Percentiles rank a stretch among this genome's conserved stretches.
These are phyloP conservation scores for Blepharisma japonicum DNA, from an alignment of 73 alveolate species.

Conservation along the genomic window DNA sequence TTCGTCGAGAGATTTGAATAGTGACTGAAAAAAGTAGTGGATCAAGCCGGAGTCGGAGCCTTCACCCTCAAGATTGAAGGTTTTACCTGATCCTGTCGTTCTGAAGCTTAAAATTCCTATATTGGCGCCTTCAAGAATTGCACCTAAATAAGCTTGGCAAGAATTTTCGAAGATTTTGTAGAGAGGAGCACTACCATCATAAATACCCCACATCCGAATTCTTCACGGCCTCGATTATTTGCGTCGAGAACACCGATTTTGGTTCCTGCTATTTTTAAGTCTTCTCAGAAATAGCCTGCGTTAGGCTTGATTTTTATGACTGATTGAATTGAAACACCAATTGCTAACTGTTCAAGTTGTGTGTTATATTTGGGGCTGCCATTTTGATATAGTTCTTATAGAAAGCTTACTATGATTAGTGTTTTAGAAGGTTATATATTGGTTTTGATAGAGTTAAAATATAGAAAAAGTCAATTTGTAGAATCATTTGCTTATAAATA, in stretches of 20 bases:
- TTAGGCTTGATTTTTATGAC: constrained; percentile 47
- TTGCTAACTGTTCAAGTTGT: constrained; percentile 23
- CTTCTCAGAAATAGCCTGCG: constrained; percentile 60
- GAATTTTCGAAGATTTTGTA: constrained; percentile 54
- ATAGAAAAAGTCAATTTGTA: too few relatives aligned
- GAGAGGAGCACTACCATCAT: constrained; percentile 48
- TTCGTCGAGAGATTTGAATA: constrained; percentile 89
- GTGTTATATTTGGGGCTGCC: neutral
- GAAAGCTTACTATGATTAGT: too few relatives aligned
- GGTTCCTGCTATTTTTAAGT: constrained; percentile 45
- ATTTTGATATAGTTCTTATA: too few relatives aligned
- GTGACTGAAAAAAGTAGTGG: constrained; percentile 80
- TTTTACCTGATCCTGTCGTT: constrained; percentile 95
- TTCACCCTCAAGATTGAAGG: constrained; percentile 93
- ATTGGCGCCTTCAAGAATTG: constrained; percentile 84
- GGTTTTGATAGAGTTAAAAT: too few relatives aligned
- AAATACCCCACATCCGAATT: constrained; percentile 53
- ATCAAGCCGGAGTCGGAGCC: constrained; percentile 94
- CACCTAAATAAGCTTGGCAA: constrained; percentile 52
- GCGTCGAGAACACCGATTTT: constrained; percentile 56
- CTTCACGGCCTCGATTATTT: constrained; percentile 60
- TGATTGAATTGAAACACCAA: constrained; percentile 26
- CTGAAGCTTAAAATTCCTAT: constrained; percentile 90
- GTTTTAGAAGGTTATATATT: too few relatives aligned
- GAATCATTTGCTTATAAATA: too few relatives aligned